Evolutionary conservation across 495 filamentous ascomycete genomes (phyloP).

Genomic region (Penicillium silybi): DNA sequence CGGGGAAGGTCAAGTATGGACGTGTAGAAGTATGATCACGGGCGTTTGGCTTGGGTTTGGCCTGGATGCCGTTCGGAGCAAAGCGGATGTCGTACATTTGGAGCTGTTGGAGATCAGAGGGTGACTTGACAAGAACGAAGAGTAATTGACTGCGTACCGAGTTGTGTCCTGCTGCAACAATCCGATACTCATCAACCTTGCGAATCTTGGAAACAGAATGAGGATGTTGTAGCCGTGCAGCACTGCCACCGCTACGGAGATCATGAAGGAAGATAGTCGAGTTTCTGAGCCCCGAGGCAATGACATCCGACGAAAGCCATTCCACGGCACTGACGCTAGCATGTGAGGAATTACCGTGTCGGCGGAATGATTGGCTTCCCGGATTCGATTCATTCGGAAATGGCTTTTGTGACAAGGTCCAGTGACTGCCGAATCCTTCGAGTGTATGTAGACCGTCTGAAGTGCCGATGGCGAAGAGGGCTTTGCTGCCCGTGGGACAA

Average conservation of each 20-base stretch:
- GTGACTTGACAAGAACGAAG: neutral
- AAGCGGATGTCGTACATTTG: conserved; percentile 47
- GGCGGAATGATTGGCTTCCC: conserved; percentile 14
- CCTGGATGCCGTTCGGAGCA: conserved; percentile 27
- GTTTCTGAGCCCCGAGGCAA: conserved; percentile 35
- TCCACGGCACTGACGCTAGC: conserved; percentile 35
- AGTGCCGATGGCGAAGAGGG: conserved; percentile 40
- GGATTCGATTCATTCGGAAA: conserved; percentile 20
- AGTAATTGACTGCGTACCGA: conserved; percentile 22
- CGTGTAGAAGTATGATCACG: conserved; percentile 27
- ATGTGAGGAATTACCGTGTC: conserved; percentile 26
- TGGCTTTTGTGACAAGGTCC: conserved; percentile 31
- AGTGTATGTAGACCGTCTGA: conserved; percentile 40
- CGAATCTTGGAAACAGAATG: conserved; percentile 35
- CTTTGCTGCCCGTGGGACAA: conserved; percentile 22
- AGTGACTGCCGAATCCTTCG: conserved; percentile 26
- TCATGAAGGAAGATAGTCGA: conserved; percentile 38
- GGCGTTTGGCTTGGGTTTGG: conserved; percentile 24
- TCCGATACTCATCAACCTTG: conserved; percentile 33
- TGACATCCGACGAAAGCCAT: conserved; percentile 36
- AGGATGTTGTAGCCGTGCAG: conserved; percentile 32
- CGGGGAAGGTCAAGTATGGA: conserved; percentile 36
- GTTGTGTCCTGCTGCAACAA: conserved; percentile 35
- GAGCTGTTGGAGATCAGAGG: conserved; percentile 18
- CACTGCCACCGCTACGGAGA: conserved; percentile 30